phyloP scores from a whole-genome alignment of 768 basidiomycete genomes.

The Lyophyllum shimeji region DNA sequence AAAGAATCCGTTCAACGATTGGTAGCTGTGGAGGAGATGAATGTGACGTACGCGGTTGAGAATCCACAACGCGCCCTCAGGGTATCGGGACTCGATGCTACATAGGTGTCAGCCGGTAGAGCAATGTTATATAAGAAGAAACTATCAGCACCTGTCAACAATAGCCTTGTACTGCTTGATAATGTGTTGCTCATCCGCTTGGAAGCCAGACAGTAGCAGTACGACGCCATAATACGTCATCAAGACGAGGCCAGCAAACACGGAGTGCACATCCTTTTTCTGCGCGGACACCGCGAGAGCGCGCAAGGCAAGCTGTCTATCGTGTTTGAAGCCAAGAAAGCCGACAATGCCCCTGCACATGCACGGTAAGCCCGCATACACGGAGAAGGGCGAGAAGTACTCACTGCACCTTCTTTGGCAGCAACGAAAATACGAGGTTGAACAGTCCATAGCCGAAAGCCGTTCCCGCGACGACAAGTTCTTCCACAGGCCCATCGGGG shows the following conservation, averaged over 20 bases:
- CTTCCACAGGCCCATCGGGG: constrained; percentile 63
- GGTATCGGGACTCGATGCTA: constrained; percentile 59
- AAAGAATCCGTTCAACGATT: neutral
- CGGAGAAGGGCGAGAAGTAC: constrained; percentile 14
- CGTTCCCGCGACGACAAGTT: constrained; percentile 70
- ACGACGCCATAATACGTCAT: constrained; percentile 82
- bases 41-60: constrained; percentile 54
- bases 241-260: constrained; percentile 72
- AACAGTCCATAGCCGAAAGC: constrained; percentile 80
- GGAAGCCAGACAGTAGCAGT: constrained; percentile 70
- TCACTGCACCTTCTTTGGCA: constrained; percentile 71
- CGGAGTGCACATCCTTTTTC: constrained; percentile 68
- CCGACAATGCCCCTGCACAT: constrained; percentile 61
- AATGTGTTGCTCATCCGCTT: constrained; percentile 68
- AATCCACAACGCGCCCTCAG: constrained; percentile 71
- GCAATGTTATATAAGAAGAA: neutral
- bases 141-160: constrained; percentile 49
- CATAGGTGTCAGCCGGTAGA: neutral
- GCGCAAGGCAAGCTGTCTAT: constrained; percentile 64
- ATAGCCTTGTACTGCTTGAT: constrained; percentile 62
- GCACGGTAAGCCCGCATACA: neutral
- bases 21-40: neutral
- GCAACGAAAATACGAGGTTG: constrained; percentile 75
- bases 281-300: constrained; percentile 69
- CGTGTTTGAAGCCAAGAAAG: constrained; percentile 74